These are phyloP conservation scores for Suillus tomentosus DNA, from an alignment of 768 basidiomycete species.

Conservation along the genomic window DNA sequence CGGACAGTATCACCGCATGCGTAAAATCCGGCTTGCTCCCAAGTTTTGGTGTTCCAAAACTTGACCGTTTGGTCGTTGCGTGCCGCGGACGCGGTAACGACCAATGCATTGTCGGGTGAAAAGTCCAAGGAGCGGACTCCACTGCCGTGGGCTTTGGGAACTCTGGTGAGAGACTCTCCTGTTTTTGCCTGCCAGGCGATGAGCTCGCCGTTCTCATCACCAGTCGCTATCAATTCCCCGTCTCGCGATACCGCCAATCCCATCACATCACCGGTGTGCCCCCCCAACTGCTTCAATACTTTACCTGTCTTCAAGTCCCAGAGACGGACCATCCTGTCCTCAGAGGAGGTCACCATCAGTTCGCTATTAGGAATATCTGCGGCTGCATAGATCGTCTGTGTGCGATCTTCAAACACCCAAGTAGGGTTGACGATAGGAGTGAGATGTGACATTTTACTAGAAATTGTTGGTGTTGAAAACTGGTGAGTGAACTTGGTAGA, in stretches of 20 bases:
- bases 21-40: background rate
- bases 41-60: background rate
- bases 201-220: constrained; percentile 1
- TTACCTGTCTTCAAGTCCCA: background rate
- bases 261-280: background rate
- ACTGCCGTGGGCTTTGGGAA: background rate
- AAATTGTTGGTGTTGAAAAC: background rate
- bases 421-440: background rate
- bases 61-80: background rate
- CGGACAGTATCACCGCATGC: background rate
- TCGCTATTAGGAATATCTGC: background rate
- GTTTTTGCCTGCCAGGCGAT: background rate
- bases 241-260: background rate
- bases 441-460: background rate
- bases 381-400: background rate
- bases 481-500: background rate
- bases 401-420: background rate
- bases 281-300: background rate
- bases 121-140: background rate
- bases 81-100: background rate
- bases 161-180: background rate
- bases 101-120: background rate
- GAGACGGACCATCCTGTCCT: background rate
- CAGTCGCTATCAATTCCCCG: background rate
- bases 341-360: background rate